Percentiles rank a stretch among this genome's conserved stretches.
phyloP scores from a whole-genome alignment of 208 protist genomes.

The Vickermania ingenoplastis region DNA sequence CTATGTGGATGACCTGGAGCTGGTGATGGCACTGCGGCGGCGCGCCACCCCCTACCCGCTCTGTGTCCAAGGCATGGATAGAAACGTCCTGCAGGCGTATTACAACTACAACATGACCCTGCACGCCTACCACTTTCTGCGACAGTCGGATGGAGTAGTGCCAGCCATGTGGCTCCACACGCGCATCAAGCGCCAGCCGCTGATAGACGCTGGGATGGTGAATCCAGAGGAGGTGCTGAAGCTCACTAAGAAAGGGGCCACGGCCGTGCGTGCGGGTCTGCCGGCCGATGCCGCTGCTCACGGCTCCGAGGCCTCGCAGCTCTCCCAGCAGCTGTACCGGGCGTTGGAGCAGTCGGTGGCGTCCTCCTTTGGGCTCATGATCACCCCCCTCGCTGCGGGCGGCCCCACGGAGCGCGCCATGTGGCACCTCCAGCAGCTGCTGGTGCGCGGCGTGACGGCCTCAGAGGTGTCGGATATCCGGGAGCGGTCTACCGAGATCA shows the following conservation, averaged over 20 bases:
- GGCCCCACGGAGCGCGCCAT: conserved; percentile 22
- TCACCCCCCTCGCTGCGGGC: conserved; percentile 53
- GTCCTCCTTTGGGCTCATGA: conserved; percentile 43
- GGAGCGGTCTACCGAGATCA: conserved; percentile 1
- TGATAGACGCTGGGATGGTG: conserved; percentile 8
- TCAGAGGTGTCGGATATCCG: background rate
- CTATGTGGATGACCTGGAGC: conserved; percentile 3
- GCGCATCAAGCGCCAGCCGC: conserved; percentile 5
- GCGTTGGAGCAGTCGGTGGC: conserved; percentile 6
- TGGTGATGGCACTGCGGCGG: conserved; percentile 3
- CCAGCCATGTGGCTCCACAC: conserved; percentile 41
- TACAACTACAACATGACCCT: conserved; percentile 59
- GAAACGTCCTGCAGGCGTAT: conserved; percentile 13
- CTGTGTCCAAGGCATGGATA: background rate
- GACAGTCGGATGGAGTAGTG: conserved; percentile 45
- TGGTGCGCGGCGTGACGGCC: conserved; percentile 22
- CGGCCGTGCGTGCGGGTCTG: background rate
- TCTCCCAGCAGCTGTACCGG: background rate
- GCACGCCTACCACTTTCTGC: conserved; percentile 64
- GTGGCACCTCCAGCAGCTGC: conserved; percentile 23
- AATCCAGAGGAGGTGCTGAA: conserved; percentile 2
- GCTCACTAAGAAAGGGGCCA: background rate
- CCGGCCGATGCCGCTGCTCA: background rate
- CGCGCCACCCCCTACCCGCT: background rate
- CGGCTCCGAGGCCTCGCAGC: background rate